Percentiles rank a stretch among this genome's conserved stretches.
Evolutionary conservation across 495 filamentous ascomycete genomes (phyloP).

Genomic region (Pseudoneurospora amorphoporcata): DNA sequence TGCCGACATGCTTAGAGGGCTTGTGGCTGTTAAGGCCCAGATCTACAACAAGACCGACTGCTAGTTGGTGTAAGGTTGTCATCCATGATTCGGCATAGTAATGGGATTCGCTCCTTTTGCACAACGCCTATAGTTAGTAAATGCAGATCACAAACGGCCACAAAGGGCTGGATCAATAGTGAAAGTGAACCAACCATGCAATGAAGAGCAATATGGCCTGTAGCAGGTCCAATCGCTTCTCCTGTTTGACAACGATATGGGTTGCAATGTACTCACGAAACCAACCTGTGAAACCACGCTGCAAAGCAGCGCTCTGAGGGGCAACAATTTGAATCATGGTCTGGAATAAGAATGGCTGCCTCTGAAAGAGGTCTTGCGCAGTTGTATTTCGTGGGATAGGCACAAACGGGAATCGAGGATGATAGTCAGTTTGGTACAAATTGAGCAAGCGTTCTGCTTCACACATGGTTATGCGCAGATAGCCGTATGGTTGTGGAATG

Average conservation of each 20-base stretch:
- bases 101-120: conserved; percentile 11
- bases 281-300: conserved; percentile 6
- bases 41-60: conserved; percentile 10
- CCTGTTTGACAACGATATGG: conserved; percentile 12
- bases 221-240: conserved; percentile 18
- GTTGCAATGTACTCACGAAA: conserved; percentile 12
- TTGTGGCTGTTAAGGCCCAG: conserved; percentile 9
- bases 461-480: conserved; percentile 5
- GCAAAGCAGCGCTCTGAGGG: conserved; percentile 10
- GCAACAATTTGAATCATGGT: conserved; percentile 11
- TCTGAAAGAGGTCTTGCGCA: conserved; percentile 7
- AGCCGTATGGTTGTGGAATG: conserved; percentile 2
- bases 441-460: conserved; percentile 9
- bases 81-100: conserved; percentile 10
- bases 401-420: conserved; percentile 19
- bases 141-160: background rate
- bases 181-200: conserved; percentile 10
- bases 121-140: background rate
- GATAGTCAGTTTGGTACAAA: conserved; percentile 11
- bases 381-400: conserved; percentile 4
- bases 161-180: background rate
- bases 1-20: background rate
- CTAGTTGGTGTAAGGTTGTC: conserved; percentile 14
- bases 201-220: conserved; percentile 17
- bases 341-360: conserved; percentile 16